phyloP scores from a whole-genome alignment of 163 green algal species.

The Scenedesmus sp. region DNA sequence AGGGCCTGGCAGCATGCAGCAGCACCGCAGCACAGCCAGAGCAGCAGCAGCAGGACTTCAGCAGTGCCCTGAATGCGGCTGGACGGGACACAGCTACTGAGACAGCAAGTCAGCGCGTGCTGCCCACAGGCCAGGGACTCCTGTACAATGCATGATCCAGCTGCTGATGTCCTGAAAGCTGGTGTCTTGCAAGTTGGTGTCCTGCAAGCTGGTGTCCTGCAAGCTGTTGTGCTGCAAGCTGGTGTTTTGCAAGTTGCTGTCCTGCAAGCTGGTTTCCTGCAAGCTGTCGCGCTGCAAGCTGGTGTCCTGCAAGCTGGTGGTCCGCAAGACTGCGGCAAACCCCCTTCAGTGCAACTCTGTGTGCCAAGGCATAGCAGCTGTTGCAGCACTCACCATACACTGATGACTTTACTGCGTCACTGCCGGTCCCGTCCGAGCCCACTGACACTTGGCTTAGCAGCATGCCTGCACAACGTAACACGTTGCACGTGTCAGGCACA shows the following conservation, averaged over 20 bases:
- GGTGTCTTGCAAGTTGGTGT: background rate
- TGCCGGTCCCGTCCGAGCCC: background rate
- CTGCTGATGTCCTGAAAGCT: background rate
- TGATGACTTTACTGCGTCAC: background rate
- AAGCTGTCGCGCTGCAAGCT: background rate
- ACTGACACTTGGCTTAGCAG: constrained; percentile 20
- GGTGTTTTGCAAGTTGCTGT: background rate
- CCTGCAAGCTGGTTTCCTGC: background rate
- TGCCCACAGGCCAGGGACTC: no score
- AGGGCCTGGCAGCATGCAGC: background rate
- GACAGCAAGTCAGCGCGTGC: no score
- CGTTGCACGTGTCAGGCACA: background rate
- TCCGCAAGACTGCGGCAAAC: background rate
- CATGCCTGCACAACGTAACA: constrained; percentile 26
- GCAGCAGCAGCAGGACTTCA: background rate
- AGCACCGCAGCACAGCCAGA: background rate
- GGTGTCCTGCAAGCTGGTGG: background rate
- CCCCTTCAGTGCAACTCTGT: background rate
- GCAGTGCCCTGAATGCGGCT: no score
- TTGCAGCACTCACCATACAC: constrained; percentile 12
- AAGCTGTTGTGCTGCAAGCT: background rate
- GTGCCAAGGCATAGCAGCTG: background rate
- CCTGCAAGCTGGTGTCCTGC: background rate
- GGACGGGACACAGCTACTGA: no score
- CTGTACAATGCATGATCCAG: background rate